Evolutionary conservation across 805 yeast species (phyloP).

Genomic region (Tetrapisispora taiwanensis): DNA sequence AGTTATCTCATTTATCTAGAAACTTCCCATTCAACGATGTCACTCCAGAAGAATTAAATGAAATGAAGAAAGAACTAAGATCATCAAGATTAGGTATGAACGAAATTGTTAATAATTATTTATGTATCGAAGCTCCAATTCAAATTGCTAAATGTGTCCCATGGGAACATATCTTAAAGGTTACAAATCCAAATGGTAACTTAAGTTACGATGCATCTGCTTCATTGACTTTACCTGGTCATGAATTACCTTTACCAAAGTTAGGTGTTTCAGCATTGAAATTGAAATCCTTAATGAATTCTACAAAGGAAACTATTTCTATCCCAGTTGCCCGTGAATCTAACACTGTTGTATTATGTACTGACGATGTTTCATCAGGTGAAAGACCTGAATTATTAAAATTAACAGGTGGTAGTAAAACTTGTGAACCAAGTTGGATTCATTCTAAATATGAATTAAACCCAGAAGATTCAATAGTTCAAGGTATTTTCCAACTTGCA

Average conservation of each 20-base stretch:
- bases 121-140: slow-evolving; percentile 65
- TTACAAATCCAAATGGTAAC: slow-evolving; percentile 57
- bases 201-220: slow-evolving; percentile 58
- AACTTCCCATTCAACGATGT: slow-evolving; percentile 44
- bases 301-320: slow-evolving; percentile 34
- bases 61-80: slow-evolving; percentile 45
- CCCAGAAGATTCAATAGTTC: slow-evolving; percentile 33
- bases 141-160: slow-evolving; percentile 67
- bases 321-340: slow-evolving; percentile 68
- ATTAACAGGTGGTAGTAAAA: slow-evolving; percentile 67
- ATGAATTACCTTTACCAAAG: slow-evolving; percentile 66
- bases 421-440: slow-evolving; percentile 74
- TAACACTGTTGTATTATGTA: slow-evolving; percentile 58
- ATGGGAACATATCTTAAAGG: slow-evolving; percentile 49
- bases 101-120: slow-evolving; percentile 71
- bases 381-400: slow-evolving; percentile 53
- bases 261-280: slow-evolving; percentile 62
- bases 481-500: slow-evolving; percentile 45
- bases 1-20: slow-evolving; percentile 59
- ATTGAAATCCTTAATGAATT: slow-evolving; percentile 50
- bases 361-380: slow-evolving; percentile 31
- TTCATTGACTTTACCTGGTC: slow-evolving; percentile 49
- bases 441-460: slow-evolving; percentile 65
- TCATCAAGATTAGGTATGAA: slow-evolving; percentile 63
- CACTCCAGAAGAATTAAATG: slow-evolving; percentile 30